Base-by-base conservation (phyloP, 1,139 yeast genomes). In the Saccharomyces hybrid region DNA sequence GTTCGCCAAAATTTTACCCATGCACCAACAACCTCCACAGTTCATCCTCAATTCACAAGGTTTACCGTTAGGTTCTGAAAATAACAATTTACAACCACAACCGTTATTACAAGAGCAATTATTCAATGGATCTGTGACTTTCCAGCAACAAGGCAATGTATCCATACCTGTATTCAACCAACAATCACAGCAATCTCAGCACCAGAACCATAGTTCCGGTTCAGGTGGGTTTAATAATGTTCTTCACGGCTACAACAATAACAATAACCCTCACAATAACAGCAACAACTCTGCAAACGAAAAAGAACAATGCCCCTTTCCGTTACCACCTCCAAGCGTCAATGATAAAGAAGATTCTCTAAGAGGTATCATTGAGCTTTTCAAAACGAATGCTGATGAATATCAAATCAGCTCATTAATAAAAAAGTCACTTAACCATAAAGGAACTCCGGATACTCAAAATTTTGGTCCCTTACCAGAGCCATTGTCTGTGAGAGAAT, bases 401-500 rank as follows among this genome's bases (percentile, higher is more conserved):
- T 48, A 54, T 6, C 68, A 67, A 34, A 57, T 72, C 6, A 60
- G 66, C n/a, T 69, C 70, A 46, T 65, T 78, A 46, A 58, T 78
- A n/a, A 58, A 59, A 2, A 72, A 72, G 31, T 76, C 80, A 3
- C 52, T 70, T 46, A 60, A 64, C 16, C 76, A 74, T 53, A 58
- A 67, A n/a, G 75, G 74, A 0, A 66, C 72, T 19, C 55, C 62
- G 9, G 70, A 70, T 51, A 74, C 77, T 41, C 64, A 71, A 11
- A 79, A 81, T 63, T 81, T 84, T 65, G 93, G 91, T 1, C 86
- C 87, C 11, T 72, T 84, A 47, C 91, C 91, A 0, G 88, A 83
- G 56, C 82, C 88, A 27, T 73, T 80, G 34, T 74, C 81, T 2
- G 69, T 76, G 32, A 78, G 96, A 59, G 85, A 83, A 56, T 91